phyloP scores from a whole-genome alignment of 345 rosid species.

The Lenwebbia sp. region DNA sequence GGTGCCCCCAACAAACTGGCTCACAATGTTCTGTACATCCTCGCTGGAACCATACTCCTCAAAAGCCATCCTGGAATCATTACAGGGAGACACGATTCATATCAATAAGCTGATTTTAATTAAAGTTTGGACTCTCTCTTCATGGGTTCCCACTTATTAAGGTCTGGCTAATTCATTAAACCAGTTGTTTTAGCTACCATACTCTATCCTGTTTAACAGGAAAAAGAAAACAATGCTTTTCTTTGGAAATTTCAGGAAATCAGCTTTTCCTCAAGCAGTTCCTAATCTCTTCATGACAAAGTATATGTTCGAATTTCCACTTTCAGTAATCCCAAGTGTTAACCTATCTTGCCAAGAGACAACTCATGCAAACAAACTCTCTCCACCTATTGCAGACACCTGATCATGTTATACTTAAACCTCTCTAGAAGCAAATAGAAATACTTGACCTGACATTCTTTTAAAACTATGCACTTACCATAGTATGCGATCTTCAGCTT shows the following conservation, averaged over 20 bases:
- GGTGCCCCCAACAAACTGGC: conserved; percentile 61
- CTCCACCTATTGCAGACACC: not conserved
- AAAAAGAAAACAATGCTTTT: not conserved
- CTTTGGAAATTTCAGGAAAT: not conserved
- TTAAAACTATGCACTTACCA: conserved; percentile 36
- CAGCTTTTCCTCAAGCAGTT: not conserved
- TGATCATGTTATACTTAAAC: not conserved
- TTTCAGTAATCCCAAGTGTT: not conserved
- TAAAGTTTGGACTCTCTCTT: not conserved
- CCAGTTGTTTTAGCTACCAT: not conserved
- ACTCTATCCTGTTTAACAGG: not conserved
- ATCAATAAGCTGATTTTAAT: conserved; percentile 1
- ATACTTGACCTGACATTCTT: not conserved
- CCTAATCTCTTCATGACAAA: not conserved
- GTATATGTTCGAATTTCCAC: not conserved
- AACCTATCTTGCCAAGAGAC: not conserved
- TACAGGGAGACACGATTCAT: not conserved
- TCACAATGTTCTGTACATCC: conserved; percentile 45
- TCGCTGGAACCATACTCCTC: conserved; percentile 71
- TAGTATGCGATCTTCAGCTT: conserved; percentile 72
- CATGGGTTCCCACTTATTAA: not conserved
- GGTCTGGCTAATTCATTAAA: not conserved
- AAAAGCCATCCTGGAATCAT: conserved; percentile 50
- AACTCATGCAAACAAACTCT: not conserved
- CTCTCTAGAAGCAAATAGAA: not conserved